phyloP scores from a whole-genome alignment of 148 eudicot species.

The Cornus kousa region DNA sequence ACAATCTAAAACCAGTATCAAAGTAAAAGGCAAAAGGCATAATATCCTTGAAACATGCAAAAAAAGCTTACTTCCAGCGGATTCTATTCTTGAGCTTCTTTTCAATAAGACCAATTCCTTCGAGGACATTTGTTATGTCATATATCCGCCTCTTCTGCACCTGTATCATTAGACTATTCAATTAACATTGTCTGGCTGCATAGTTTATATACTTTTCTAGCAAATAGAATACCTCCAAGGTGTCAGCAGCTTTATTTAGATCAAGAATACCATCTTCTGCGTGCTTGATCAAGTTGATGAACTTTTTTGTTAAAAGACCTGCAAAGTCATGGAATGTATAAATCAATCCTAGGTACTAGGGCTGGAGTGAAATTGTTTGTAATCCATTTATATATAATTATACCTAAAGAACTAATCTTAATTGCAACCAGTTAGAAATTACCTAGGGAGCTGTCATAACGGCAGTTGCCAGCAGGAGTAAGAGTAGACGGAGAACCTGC shows the following conservation, averaged over 20 bases:
- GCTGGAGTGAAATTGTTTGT: neutral
- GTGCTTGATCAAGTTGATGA: constrained; percentile 76
- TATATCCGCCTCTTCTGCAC: constrained; percentile 93
- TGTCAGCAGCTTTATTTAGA: constrained; percentile 87
- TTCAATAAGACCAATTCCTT: constrained; percentile 97
- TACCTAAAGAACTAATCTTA: neutral
- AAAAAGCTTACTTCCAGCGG: constrained; percentile 81
- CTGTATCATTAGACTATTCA: constrained; percentile 26
- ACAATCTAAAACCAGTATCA: neutral
- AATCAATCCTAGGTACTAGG: neutral
- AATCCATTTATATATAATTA: neutral
- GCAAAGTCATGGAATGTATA: constrained; percentile 15
- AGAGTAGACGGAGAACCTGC: constrained; percentile 69
- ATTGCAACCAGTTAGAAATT: constrained; percentile 18
- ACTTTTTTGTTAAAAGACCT: constrained; percentile 91
- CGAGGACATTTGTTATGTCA: constrained; percentile 96
- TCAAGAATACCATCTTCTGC: constrained; percentile 98
- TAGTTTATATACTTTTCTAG: neutral
- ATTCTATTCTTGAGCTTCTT: constrained; percentile 95
- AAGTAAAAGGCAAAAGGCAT: neutral
- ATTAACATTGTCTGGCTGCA: neutral
- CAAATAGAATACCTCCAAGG: constrained; percentile 62
- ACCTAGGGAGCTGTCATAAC: constrained; percentile 96
- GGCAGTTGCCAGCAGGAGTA: constrained; percentile 83
- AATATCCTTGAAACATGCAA: constrained; percentile 1